A percentile compares a stretch with the other conserved stretches of the same genome.
Evolutionary conservation across 306 rosid species (phyloP).

Genomic region (Potentilla sterilis): DNA sequence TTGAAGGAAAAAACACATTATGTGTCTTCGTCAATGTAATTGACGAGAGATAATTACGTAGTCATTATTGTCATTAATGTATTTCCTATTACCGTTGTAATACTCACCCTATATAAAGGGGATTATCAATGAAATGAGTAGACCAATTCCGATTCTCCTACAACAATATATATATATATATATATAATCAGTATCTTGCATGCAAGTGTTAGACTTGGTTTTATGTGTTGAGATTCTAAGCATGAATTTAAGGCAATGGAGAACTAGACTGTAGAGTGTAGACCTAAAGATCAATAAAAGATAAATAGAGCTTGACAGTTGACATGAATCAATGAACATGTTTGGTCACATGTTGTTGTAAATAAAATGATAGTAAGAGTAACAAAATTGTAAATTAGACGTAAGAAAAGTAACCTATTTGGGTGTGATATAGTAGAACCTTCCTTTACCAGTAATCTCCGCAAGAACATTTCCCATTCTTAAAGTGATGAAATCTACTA

Average conservation of each 20-base stretch:
- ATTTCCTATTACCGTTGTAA: too few species aligned
- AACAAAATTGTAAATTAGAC: background rate
- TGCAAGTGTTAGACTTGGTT: background rate
- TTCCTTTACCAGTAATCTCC: constrained; percentile 67
- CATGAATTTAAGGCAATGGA: background rate
- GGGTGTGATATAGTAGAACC: background rate
- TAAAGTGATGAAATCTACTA: constrained; percentile 88
- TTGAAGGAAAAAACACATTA: too few species aligned
- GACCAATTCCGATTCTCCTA: too few species aligned
- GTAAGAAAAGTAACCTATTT: background rate
- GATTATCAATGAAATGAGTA: too few species aligned
- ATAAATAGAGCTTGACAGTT: background rate
- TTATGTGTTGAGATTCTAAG: background rate
- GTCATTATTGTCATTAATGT: too few species aligned
- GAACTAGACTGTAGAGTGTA: too few species aligned
- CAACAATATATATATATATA: too few species aligned
- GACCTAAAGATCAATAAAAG: too few species aligned
- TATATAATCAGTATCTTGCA: background rate
- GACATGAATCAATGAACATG: background rate
- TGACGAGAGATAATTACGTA: too few species aligned
- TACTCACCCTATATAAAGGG: too few species aligned
- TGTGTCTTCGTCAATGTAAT: too few species aligned
- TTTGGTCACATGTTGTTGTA: background rate
- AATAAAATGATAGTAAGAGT: background rate
- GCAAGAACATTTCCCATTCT: constrained; percentile 72